Conservation (phyloP, 2,329 filamentous ascomycete genomes). For the Colletotrichum liriopes region DNA sequence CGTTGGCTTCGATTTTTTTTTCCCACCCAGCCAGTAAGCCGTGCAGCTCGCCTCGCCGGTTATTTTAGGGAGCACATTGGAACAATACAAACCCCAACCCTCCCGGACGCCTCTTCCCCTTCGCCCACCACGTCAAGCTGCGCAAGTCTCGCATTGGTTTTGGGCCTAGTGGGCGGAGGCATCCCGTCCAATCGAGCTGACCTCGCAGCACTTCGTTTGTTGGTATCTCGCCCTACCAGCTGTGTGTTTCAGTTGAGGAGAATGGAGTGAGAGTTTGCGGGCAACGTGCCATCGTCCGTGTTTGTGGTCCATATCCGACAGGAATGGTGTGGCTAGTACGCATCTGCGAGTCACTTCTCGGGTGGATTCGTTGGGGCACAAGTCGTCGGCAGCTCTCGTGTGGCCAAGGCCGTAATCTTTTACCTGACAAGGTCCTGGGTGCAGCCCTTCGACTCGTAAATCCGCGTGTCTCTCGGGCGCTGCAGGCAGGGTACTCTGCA, state of each 20-base stretch:
- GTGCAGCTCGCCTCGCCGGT: constrained; percentile 19
- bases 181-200: constrained; percentile 34
- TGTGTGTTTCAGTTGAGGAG: constrained; percentile 29
- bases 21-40: constrained; percentile 13
- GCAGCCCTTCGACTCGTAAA: neutral
- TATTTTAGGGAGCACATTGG: constrained; percentile 24
- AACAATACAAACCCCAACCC: constrained; percentile 21
- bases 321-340: neutral
- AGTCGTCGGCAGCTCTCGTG: constrained; percentile 4
- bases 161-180: neutral
- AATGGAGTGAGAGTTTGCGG: neutral
- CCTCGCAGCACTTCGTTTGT: neutral
- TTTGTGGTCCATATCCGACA: neutral
- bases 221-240: neutral
- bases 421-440: neutral
- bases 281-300: neutral
- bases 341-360: neutral
- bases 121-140: constrained; percentile 33
- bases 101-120: constrained; percentile 28
- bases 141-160: constrained; percentile 25
- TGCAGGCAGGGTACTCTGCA: constrained; percentile 26
- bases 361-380: neutral
- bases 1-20: constrained; percentile 2
- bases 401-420: constrained; percentile 9
- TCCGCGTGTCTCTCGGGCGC: neutral